These are phyloP conservation scores for Hypoxylon sp. DNA, from an alignment of 2,329 filamentous ascomycete genomes.

Conservation along the genomic window DNA sequence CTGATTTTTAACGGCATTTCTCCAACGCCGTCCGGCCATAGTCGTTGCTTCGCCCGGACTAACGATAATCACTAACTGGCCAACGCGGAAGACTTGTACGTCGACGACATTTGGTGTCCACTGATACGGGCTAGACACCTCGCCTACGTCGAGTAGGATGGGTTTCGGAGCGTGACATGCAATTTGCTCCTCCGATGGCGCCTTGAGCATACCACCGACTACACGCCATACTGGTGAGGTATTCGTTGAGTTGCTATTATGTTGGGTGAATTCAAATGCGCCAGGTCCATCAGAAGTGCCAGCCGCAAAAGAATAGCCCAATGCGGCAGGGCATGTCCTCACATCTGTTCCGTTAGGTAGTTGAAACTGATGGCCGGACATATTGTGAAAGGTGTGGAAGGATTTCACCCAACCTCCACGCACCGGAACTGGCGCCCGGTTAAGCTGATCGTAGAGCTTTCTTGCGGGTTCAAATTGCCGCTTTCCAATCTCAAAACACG, in stretches of 20 bases:
- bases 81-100: conserved; percentile 86
- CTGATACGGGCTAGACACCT: conserved; percentile 81
- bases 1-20: conserved; percentile 73
- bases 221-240: conserved; percentile 81
- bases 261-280: conserved; percentile 93
- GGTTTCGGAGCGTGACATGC: conserved; percentile 86
- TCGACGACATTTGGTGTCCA: conserved; percentile 96
- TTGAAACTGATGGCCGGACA: conserved; percentile 80
- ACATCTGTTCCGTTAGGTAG: conserved; percentile 80
- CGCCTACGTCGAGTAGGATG: conserved; percentile 89
- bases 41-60: conserved; percentile 91
- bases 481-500: conserved; percentile 81
- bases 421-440: conserved; percentile 64
- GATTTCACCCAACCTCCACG: conserved; percentile 78
- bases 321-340: conserved; percentile 84
- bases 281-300: conserved; percentile 94
- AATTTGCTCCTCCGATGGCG: conserved; percentile 77
- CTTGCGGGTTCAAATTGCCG: conserved; percentile 72
- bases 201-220: conserved; percentile 79
- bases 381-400: conserved; percentile 88
- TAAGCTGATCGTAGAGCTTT: conserved; percentile 67
- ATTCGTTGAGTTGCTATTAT: conserved; percentile 77
- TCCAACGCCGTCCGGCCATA: conserved; percentile 93
- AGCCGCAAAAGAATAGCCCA: conserved; percentile 93
- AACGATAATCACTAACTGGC: conserved; percentile 86